These are phyloP conservation scores for Paramecium octaurelia DNA, from an alignment of 73 alveolate species.

Conservation along the genomic window DNA sequence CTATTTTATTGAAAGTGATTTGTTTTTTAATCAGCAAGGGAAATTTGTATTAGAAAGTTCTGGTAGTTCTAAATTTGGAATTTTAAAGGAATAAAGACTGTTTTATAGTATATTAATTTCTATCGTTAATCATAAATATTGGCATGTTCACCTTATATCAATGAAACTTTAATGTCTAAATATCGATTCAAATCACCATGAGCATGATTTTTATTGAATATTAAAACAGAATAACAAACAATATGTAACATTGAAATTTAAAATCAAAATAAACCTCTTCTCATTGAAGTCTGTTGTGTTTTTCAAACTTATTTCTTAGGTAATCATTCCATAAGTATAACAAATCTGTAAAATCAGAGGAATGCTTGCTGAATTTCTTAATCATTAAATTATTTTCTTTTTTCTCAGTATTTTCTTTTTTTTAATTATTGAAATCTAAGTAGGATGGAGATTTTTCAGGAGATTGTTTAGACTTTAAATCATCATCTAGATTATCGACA, in stretches of 20 bases:
- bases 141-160: background rate
- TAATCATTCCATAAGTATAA: background rate
- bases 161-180: background rate
- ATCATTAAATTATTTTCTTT: background rate
- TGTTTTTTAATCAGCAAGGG: background rate
- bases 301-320: background rate
- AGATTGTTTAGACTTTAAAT: background rate
- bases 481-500: background rate
- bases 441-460: background rate
- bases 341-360: background rate
- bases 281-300: background rate
- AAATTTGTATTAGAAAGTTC: background rate
- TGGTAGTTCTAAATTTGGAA: background rate
- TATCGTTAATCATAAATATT: background rate
- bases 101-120: background rate
- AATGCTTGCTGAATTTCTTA: background rate
- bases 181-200: background rate
- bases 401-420: background rate
- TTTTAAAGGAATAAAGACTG: background rate
- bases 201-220: background rate
- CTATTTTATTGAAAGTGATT: background rate
- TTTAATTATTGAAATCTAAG: background rate
- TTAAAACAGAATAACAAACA: background rate
- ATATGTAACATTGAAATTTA: background rate
- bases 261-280: background rate